Percentiles rank a stretch among this genome's conserved stretches.
phyloP scores from a whole-genome alignment of 495 filamentous ascomycete genomes.

The Penicillium subrubescens region DNA sequence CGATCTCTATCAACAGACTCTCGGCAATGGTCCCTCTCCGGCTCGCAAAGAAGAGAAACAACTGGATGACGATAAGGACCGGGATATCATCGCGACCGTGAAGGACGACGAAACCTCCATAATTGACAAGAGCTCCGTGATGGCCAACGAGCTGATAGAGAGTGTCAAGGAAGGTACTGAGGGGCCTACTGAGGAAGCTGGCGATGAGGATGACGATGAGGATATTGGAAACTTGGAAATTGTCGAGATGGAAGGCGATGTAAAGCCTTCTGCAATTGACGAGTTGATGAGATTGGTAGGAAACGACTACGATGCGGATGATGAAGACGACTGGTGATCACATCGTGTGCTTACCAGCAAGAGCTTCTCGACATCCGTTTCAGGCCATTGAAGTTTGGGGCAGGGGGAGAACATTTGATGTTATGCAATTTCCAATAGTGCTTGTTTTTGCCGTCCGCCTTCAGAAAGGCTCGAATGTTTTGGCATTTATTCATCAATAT shows the following conservation, averaged over 20 bases:
- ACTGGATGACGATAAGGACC: not conserved
- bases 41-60: not conserved
- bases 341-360: not conserved
- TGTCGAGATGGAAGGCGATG: slow-evolving; percentile 29
- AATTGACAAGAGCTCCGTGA: not conserved
- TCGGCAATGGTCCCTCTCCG: not conserved
- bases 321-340: not conserved
- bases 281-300: not conserved
- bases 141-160: not conserved
- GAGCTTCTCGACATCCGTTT: not conserved
- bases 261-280: slow-evolving; percentile 35
- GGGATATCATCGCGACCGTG: not conserved
- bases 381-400: not conserved
- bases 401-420: not conserved
- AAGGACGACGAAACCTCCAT: not conserved
- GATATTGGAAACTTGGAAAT: slow-evolving; percentile 20
- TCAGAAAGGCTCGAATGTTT: not conserved
- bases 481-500: not conserved
- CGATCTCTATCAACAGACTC: not conserved
- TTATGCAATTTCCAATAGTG: not conserved
- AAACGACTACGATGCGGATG: not conserved
- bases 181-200: not conserved
- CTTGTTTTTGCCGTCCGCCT: not conserved
- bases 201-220: not conserved
- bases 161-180: not conserved